Percentiles rank a stretch among this genome's conserved stretches.
These are phyloP conservation scores for Solanum dulcamara DNA, from an alignment of 257 asterid species.

Conservation along the genomic window DNA sequence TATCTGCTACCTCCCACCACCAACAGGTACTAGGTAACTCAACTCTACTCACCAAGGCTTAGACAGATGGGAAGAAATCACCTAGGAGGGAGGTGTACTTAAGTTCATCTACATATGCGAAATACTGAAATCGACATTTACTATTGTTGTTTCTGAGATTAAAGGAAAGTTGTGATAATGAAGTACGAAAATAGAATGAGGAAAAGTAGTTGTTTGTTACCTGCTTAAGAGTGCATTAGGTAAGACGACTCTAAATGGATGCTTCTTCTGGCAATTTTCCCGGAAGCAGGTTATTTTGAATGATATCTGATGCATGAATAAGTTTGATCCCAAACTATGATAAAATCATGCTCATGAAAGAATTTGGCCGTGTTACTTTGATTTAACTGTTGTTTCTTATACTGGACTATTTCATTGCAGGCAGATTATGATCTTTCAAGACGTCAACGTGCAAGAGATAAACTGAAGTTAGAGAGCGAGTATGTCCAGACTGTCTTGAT, in stretches of 20 bases:
- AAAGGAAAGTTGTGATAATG: not conserved
- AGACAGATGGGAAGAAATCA: not conserved
- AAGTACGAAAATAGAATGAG: not conserved
- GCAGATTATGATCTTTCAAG: slow-evolving; percentile 68
- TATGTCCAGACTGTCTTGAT: slow-evolving; percentile 21
- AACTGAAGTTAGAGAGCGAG: slow-evolving; percentile 71
- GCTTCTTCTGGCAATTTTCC: not conserved
- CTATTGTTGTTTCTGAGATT: not conserved
- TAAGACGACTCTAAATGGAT: not conserved
- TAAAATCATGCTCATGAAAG: not conserved
- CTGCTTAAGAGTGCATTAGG: not conserved
- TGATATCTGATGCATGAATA: not conserved
- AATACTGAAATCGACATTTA: not conserved
- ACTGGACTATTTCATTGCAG: slow-evolving; percentile 26
- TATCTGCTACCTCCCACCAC: not conserved
- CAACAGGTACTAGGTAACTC: not conserved
- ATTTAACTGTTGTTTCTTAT: slow-evolving; percentile 14
- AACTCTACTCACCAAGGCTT: not conserved
- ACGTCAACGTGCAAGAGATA: slow-evolving; percentile 55
- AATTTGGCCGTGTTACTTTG: not conserved
- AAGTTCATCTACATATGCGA: not conserved
- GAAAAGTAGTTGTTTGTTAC: not conserved
- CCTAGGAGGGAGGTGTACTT: not conserved
- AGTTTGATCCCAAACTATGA: not conserved
- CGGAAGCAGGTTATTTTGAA: no score